Conservation (phyloP, 176 grass and related monocot genomes). For the Oryza coarctata region DNA sequence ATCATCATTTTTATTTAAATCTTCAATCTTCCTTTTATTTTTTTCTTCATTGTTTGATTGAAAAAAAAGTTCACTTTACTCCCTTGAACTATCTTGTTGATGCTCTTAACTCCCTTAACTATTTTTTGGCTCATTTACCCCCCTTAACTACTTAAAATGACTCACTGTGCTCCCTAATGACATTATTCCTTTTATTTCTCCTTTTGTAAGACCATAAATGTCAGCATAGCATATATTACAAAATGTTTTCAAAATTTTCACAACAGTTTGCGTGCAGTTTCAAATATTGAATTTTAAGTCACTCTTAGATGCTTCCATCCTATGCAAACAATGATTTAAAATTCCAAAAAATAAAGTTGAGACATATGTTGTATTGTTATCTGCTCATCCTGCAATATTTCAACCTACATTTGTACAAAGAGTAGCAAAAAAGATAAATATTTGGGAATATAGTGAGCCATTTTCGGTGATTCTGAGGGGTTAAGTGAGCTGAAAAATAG, state of each 20-base stretch:
- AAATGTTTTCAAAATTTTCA: not conserved
- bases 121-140: not conserved
- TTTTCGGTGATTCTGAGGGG: no score
- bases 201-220: not conserved
- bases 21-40: not conserved
- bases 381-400: not conserved
- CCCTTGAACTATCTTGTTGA: not conserved
- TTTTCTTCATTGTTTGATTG: not conserved
- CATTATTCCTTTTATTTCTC: not conserved
- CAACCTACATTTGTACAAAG: not conserved
- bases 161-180: not conserved
- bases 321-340: not conserved
- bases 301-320: not conserved
- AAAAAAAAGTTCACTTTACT: not conserved
- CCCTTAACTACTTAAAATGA: not conserved
- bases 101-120: not conserved
- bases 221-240: not conserved
- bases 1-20: conserved; percentile 13
- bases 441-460: not conserved
- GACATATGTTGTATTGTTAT: not conserved
- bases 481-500: no score
- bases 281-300: not conserved
- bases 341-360: not conserved
- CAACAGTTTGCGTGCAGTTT: not conserved
- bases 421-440: not conserved